Evolutionary conservation across 2,329 filamentous ascomycete genomes (phyloP).

Genomic region (Neocatenulostroma microsporum): DNA sequence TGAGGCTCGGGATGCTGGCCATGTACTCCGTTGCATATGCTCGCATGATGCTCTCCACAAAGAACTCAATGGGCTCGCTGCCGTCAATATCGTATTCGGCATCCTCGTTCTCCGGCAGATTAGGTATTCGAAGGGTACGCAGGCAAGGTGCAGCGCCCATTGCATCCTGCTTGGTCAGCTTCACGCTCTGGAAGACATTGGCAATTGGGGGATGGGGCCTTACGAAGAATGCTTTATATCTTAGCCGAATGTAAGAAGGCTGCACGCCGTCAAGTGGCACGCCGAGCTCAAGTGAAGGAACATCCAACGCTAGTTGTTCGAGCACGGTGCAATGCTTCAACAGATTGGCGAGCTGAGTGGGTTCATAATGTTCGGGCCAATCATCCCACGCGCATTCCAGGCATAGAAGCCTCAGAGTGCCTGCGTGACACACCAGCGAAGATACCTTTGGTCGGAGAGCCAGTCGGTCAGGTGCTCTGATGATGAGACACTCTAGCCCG

Average conservation of each 20-base stretch:
- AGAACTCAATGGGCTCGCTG: no score
- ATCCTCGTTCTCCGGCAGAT: no score
- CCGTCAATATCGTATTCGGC: no score
- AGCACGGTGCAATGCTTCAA: background rate
- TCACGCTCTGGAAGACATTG: no score
- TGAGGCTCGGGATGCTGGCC: no score
- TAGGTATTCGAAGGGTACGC: no score
- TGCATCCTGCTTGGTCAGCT: no score
- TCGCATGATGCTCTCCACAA: no score
- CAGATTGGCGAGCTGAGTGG: background rate
- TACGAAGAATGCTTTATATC: background rate
- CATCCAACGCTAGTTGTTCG: background rate
- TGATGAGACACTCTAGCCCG: background rate
- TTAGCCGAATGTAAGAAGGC: background rate
- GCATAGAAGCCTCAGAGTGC: background rate
- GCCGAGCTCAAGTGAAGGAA: background rate
- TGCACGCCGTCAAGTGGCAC: no score
- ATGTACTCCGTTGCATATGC: no score
- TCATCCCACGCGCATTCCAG: constrained; percentile 1
- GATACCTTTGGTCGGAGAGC: background rate
- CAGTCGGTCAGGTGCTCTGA: background rate
- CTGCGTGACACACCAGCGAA: constrained; percentile 1
- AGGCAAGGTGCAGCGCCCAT: no score
- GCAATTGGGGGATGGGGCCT: no score
- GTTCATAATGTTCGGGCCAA: background rate